phyloP scores from a whole-genome alignment of 2,329 filamentous ascomycete genomes.

The Tolypocladium tropicale region DNA sequence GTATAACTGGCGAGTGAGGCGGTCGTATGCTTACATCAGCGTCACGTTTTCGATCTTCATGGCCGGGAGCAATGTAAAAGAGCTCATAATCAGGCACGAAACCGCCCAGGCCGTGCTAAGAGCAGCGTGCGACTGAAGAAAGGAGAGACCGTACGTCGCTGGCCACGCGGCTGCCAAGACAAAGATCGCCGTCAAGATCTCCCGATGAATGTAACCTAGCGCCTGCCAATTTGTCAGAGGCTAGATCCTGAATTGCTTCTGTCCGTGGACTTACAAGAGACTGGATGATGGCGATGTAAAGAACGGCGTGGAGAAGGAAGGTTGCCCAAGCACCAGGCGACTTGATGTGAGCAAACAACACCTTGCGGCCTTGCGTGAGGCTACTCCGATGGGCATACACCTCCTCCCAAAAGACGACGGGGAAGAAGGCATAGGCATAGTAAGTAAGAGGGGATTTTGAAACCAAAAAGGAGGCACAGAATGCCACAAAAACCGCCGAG shows the following conservation, averaged over 20 bases:
- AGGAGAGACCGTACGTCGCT: slow-evolving; percentile 57
- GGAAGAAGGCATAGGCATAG: slow-evolving; percentile 87
- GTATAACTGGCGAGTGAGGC: too few relatives aligned
- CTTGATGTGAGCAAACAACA: slow-evolving; percentile 59
- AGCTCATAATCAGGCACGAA: slow-evolving; percentile 75
- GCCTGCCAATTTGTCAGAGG: slow-evolving; percentile 43
- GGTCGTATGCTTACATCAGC: slow-evolving; percentile 51
- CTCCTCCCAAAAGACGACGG: slow-evolving; percentile 93
- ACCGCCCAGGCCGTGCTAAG: slow-evolving; percentile 63
- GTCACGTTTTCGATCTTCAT: slow-evolving; percentile 71
- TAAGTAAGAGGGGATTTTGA: slow-evolving; percentile 76
- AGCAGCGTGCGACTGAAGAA: slow-evolving; percentile 54
- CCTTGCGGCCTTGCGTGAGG: slow-evolving; percentile 53
- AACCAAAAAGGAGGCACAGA: slow-evolving; percentile 71
- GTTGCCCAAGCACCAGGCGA: slow-evolving; percentile 46
- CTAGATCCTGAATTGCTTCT: not conserved
- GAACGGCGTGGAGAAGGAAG: slow-evolving; percentile 51
- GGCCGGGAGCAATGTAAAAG: slow-evolving; percentile 80
- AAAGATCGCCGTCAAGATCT: slow-evolving; percentile 77
- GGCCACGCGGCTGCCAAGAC: slow-evolving; percentile 72
- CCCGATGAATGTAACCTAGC: slow-evolving; percentile 81
- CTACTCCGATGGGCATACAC: slow-evolving; percentile 70
- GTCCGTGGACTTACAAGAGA: slow-evolving; percentile 52
- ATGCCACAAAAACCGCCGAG: slow-evolving; percentile 59
- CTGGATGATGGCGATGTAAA: slow-evolving; percentile 67